phyloP scores from a whole-genome alignment of 495 filamentous ascomycete genomes.

The Astrothelium subdiscretum region DNA sequence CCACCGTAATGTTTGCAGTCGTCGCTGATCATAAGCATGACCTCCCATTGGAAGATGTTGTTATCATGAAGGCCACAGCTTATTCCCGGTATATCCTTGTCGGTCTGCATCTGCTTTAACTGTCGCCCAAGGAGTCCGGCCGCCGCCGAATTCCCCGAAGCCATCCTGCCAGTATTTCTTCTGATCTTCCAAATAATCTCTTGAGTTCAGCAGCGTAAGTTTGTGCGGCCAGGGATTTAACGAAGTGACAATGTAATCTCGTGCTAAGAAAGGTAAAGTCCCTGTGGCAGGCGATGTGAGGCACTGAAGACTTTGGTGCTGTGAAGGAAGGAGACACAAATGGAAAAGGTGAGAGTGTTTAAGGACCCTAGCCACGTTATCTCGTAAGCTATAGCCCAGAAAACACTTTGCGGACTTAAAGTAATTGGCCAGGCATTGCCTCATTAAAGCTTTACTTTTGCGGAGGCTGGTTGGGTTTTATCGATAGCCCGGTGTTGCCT shows the following conservation, averaged over 20 bases:
- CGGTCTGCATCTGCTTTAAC: conserved; percentile 84
- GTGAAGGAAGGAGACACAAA: no score
- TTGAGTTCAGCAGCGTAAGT: neutral
- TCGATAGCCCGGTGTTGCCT: neutral
- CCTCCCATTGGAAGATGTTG: conserved; percentile 98
- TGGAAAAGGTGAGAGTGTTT: no score
- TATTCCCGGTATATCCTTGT: conserved; percentile 86
- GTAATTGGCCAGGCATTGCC: no score
- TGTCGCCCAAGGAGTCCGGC: conserved; percentile 73
- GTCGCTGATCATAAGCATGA: conserved; percentile 97
- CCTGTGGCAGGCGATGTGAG: no score
- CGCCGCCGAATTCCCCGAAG: conserved; percentile 28
- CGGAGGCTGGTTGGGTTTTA: neutral
- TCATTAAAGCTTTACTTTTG: no score
- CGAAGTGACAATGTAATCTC: no score
- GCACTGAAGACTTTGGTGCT: no score
- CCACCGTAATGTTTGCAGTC: conserved; percentile 94
- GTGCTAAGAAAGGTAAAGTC: no score
- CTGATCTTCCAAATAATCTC: neutral
- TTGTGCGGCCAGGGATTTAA: no score
- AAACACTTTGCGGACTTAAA: no score
- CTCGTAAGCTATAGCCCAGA: no score
- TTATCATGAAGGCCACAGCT: conserved; percentile 76
- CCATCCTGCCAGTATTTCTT: neutral
- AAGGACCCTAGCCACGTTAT: no score